A percentile compares a stretch with the other conserved stretches of the same genome.
Conservation (phyloP, 2,329 filamentous ascomycete species). For the Alternaria sp. region DNA sequence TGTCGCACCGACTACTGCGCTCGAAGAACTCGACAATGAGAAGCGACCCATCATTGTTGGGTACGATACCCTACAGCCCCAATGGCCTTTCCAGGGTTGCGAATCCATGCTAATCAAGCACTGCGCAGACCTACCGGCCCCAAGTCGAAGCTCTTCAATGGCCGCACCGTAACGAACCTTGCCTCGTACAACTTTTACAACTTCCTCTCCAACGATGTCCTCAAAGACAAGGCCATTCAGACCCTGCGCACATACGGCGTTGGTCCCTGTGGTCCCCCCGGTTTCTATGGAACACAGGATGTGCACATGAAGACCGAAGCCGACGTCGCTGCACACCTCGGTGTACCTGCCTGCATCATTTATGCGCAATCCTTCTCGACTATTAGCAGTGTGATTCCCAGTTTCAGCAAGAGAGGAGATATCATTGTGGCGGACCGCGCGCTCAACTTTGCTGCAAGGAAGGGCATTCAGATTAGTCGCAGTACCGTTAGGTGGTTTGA, state of each 20-base stretch:
- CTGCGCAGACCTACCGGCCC: constrained; percentile 79
- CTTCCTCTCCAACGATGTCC: constrained; percentile 87
- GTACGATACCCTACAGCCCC: constrained; percentile 57
- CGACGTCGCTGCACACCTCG: constrained; percentile 89
- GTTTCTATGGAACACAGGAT: constrained; percentile 98
- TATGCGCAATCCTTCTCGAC: constrained; percentile 97
- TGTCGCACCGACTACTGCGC: constrained; percentile 73
- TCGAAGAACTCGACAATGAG: constrained; percentile 84
- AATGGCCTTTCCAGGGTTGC: background rate
- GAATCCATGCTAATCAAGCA: constrained; percentile 22
- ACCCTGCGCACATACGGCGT: constrained; percentile 95
- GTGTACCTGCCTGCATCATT: constrained; percentile 87
- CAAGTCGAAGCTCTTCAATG: constrained; percentile 86
- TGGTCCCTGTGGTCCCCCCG: constrained; percentile 92
- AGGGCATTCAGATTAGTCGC: constrained; percentile 90
- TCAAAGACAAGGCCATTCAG: constrained; percentile 95
- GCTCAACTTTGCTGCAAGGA: constrained; percentile 92
- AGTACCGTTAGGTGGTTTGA: constrained; percentile 94
- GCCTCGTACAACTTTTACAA: constrained; percentile 98
- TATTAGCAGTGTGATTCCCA: constrained; percentile 94
- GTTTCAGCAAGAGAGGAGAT: constrained; percentile 96
- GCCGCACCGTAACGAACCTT: constrained; percentile 90
- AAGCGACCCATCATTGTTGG: constrained; percentile 87
- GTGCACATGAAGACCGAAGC: constrained; percentile 97
- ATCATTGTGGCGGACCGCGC: constrained; percentile 95